Evolutionary conservation across 208 protist genomes (phyloP), one percentile per base, ranked within the genome.

Genomic region (Borovskyia barvae): DNA sequence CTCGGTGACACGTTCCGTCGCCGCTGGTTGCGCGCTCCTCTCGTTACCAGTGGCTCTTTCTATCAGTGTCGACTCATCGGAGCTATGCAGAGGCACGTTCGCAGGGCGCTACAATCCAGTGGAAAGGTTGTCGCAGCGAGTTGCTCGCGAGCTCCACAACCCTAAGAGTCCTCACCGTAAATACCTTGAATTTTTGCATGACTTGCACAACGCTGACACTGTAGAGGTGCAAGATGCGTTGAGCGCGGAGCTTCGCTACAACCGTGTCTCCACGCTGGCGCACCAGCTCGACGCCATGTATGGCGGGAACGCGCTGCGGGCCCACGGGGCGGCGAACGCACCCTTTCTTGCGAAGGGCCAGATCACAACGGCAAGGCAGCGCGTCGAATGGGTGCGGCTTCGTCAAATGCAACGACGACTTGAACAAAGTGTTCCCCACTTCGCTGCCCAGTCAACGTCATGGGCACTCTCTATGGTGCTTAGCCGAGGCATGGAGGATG

Each of bases 401-500:
- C 72, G 80, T 15, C 41, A 63, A 35, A 43, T 89, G 29, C 50
- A 72, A 50, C 85, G 89, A 17, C 66, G 70, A 12, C 71, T 95
- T 25, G 77, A 92, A 72, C 89, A 95, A 55, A 70, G 77, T 19
- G 58, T 92, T 28, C 85, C 89, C 19, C 73, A 93, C 72, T 95
- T 92, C 70, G 84, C 82, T 12, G 77, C 84, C 36, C 82, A 84
- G 56, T 83, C 80, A 14, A 71, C 74, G 12, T 53, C 79, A 32
- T 95, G 89, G 89, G 89, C 66, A 28, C 48, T 92, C 30, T 92
- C 85, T 3, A 93, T 92, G 83, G 85, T 67, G 45, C 73, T 95
- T 19, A 70, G 85, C 12, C 72, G 85, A 0, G 66, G 70, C 15
- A 59, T 92, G 42, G 60, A 76, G 12, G 67, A 83, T 60, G 77